phyloP scores from a whole-genome alignment of 768 basidiomycete genomes.

The Naematelia aurantialba region DNA sequence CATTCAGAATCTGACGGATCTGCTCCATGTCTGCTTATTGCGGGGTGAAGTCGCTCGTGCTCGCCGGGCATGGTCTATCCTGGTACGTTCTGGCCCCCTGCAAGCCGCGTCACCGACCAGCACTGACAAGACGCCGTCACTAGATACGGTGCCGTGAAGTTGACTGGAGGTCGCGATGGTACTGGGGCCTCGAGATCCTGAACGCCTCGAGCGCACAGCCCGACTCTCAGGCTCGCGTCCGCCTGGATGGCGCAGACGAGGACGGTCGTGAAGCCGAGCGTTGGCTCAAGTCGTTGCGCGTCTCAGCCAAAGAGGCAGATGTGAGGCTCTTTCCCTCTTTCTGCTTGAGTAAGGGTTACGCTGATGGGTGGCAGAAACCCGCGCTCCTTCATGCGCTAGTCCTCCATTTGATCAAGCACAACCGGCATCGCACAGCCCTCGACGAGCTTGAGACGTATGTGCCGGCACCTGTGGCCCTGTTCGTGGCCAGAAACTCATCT shows the following conservation, averaged over 20 bases:
- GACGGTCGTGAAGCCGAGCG: conserved; percentile 27
- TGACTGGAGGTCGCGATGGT: conserved; percentile 45
- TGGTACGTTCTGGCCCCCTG: conserved; percentile 33
- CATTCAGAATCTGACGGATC: conserved; percentile 45
- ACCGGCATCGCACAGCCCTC: conserved; percentile 65
- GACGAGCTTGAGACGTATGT: conserved; percentile 81
- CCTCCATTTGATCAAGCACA: conserved; percentile 61
- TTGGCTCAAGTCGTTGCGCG: conserved; percentile 36
- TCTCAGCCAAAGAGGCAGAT: conserved; percentile 33
- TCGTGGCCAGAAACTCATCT: neutral
- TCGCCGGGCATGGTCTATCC: conserved; percentile 43
- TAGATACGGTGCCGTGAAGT: conserved; percentile 49
- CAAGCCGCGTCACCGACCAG: neutral
- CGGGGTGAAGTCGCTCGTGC: conserved; percentile 35
- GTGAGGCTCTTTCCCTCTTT: conserved; percentile 32
- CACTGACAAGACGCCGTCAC: neutral
- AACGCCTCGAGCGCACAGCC: neutral
- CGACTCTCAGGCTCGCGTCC: neutral
- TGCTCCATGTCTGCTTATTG: conserved; percentile 41
- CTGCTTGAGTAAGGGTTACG: neutral
- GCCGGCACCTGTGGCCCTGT: conserved; percentile 2
- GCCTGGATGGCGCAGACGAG: neutral
- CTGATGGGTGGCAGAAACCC: conserved; percentile 75
- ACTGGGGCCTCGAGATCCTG: conserved; percentile 44
- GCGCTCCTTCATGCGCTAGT: conserved; percentile 70